These are phyloP conservation scores for Tetrahymena elliotti DNA, from an alignment of 73 alveolate species.

Conservation along the genomic window DNA sequence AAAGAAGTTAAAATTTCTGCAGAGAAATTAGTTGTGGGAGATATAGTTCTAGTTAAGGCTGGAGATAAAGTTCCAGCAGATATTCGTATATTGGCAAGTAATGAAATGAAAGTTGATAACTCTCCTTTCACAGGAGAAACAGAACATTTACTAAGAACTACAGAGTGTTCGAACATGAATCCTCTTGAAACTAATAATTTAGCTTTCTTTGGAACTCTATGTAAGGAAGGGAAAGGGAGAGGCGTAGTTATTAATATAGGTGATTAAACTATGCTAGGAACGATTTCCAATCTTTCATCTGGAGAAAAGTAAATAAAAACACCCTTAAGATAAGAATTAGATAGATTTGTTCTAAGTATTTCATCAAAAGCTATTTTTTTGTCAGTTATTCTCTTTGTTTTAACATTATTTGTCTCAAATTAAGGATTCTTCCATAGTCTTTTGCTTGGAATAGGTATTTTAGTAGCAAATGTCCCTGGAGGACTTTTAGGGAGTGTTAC, in stretches of 20 bases:
- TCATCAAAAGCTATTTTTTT: conserved; percentile 73
- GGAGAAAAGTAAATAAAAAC: conserved; percentile 68
- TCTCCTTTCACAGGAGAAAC: conserved; percentile 91
- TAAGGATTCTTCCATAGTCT: conserved; percentile 58
- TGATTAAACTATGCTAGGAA: conserved; percentile 82
- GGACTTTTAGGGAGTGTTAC: conserved; percentile 81
- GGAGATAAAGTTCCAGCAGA: conserved; percentile 96
- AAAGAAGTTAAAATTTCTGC: conserved; percentile 56
- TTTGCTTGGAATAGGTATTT: conserved; percentile 63
- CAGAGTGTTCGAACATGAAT: conserved; percentile 48
- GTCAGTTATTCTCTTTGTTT: conserved; percentile 67
- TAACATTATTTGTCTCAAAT: conserved; percentile 43
- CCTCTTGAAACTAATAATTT: conserved; percentile 26
- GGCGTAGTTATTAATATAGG: conserved; percentile 91
- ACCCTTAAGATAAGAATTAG: conserved; percentile 75
- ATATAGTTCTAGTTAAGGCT: conserved; percentile 69
- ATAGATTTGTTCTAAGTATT: conserved; percentile 68
- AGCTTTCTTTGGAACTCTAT: conserved; percentile 82
- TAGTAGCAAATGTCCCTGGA: conserved; percentile 66
- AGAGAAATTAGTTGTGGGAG: conserved; percentile 83
- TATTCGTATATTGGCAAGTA: conserved; percentile 61
- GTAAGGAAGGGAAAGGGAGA: conserved; percentile 80
- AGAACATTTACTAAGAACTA: conserved; percentile 60
- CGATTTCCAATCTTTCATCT: conserved; percentile 77
- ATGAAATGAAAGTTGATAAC: conserved; percentile 82